Evolutionary conservation across 768 basidiomycete species (phyloP).

Genomic region (Mycena epipterygia): DNA sequence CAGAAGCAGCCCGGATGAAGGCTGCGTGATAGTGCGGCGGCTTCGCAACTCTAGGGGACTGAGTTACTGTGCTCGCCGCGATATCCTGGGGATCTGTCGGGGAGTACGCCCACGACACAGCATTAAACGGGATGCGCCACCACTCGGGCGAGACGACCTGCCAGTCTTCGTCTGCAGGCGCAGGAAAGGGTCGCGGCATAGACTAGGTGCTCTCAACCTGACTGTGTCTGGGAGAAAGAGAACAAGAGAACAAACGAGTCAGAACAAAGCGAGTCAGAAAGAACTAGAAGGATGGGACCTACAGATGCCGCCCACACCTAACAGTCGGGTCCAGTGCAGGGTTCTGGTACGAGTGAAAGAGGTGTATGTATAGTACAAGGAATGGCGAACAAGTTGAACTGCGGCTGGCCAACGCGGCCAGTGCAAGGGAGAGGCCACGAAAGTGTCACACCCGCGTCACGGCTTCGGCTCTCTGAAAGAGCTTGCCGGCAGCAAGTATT

Average conservation of each 20-base stretch:
- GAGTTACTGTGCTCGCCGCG: slow-evolving; percentile 25
- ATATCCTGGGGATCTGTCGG: slow-evolving; percentile 30
- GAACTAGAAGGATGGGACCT: neutral
- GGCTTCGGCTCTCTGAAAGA: neutral
- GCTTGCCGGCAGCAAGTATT: neutral
- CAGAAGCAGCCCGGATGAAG: slow-evolving; percentile 38
- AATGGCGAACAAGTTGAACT: neutral
- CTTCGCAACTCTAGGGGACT: slow-evolving; percentile 40
- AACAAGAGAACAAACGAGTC: slow-evolving; percentile 6
- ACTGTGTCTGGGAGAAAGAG: slow-evolving; percentile 28
- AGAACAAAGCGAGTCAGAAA: slow-evolving; percentile 32
- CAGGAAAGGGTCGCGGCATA: slow-evolving; percentile 23
- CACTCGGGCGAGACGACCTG: slow-evolving; percentile 53
- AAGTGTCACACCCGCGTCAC: neutral
- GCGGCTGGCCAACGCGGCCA: slow-evolving; percentile 20
- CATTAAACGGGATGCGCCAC: slow-evolving; percentile 56
- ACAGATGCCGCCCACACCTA: slow-evolving; percentile 32
- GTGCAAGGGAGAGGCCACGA: neutral
- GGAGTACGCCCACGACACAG: slow-evolving; percentile 57
- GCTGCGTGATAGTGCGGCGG: slow-evolving; percentile 51
- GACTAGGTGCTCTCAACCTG: slow-evolving; percentile 19
- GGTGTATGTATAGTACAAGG: slow-evolving; percentile 27
- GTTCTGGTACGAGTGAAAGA: neutral
- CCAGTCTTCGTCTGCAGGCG: slow-evolving; percentile 53
- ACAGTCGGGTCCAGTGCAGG: slow-evolving; percentile 11